These are phyloP conservation scores for Diaporthe vaccinii DNA, from an alignment of 2,329 filamentous ascomycete genomes.

Conservation along the genomic window DNA sequence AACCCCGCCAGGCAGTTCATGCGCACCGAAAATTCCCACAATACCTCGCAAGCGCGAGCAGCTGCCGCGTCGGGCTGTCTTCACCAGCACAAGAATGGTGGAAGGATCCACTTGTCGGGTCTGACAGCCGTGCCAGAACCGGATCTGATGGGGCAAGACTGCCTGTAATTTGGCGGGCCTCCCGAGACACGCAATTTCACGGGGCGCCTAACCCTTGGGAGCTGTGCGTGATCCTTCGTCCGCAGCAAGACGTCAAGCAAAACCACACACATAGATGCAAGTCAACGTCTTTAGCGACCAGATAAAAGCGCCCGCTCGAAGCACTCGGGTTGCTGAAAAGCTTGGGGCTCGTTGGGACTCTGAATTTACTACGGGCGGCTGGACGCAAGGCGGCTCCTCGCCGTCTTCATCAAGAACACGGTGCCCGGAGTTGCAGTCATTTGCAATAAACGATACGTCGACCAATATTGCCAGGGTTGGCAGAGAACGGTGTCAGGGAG, in stretches of 20 bases:
- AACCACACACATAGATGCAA: not conserved
- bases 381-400: not conserved
- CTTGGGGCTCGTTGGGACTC: not conserved
- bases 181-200: constrained; percentile 39
- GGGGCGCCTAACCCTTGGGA: constrained; percentile 21
- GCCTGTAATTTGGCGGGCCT: constrained; percentile 42
- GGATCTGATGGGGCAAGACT: constrained; percentile 33
- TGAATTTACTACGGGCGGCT: not conserved
- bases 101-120: constrained; percentile 26
- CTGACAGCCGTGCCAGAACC: constrained; percentile 40
- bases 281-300: not conserved
- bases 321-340: not conserved
- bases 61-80: constrained; percentile 37
- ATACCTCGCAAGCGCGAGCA: constrained; percentile 29
- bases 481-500: constrained; percentile 27
- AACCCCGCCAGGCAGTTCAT: constrained; percentile 38
- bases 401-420: constrained; percentile 3
- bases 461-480: constrained; percentile 30
- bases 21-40: constrained; percentile 34
- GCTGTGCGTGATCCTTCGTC: constrained; percentile 9
- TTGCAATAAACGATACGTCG: constrained; percentile 28
- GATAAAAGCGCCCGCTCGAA: not conserved
- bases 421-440: constrained; percentile 14
- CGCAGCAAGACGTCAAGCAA: not conserved
- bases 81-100: constrained; percentile 33